phyloP scores from a whole-genome alignment of 495 filamentous ascomycete species.

The Daldinia bambusicola region DNA sequence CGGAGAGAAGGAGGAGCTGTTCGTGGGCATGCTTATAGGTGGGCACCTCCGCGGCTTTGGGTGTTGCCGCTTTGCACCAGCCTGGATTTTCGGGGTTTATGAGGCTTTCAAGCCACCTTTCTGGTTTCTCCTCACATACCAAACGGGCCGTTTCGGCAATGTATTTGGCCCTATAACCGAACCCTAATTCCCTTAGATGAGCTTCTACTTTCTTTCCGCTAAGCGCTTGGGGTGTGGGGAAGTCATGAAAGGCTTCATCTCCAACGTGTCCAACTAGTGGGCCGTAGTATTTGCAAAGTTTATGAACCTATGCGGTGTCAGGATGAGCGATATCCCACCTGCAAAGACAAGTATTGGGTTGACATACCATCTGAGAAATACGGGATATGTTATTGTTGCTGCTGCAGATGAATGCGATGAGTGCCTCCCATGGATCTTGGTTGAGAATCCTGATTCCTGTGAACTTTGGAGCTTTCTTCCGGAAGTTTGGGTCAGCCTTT shows the following conservation, averaged over 20 bases:
- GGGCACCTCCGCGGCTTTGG: conserved; percentile 14
- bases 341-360: not conserved
- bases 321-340: not conserved
- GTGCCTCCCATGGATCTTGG: conserved; percentile 95
- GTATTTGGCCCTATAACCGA: conserved; percentile 95
- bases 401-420: conserved; percentile 96
- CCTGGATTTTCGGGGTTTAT: conserved; percentile 79
- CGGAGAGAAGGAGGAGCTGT: conserved; percentile 77
- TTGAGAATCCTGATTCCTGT: conserved; percentile 92
- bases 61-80: conserved; percentile 37
- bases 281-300: conserved; percentile 88
- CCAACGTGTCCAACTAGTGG: conserved; percentile 76
- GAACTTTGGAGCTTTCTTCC: conserved; percentile 85
- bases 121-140: conserved; percentile 69
- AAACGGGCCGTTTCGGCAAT: conserved; percentile 85
- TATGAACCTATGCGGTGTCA: conserved; percentile 68
- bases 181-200: conserved; percentile 83
- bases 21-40: conserved; percentile 84
- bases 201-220: conserved; percentile 74
- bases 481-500: conserved; percentile 85
- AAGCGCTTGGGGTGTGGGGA: conserved; percentile 79
- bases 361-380: conserved; percentile 86
- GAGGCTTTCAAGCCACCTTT: conserved; percentile 79
- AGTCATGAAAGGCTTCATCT: conserved; percentile 82
- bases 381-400: conserved; percentile 98